Base-by-base conservation (phyloP, 139 green algal species). In the Diplosphaera chodatii region DNA sequence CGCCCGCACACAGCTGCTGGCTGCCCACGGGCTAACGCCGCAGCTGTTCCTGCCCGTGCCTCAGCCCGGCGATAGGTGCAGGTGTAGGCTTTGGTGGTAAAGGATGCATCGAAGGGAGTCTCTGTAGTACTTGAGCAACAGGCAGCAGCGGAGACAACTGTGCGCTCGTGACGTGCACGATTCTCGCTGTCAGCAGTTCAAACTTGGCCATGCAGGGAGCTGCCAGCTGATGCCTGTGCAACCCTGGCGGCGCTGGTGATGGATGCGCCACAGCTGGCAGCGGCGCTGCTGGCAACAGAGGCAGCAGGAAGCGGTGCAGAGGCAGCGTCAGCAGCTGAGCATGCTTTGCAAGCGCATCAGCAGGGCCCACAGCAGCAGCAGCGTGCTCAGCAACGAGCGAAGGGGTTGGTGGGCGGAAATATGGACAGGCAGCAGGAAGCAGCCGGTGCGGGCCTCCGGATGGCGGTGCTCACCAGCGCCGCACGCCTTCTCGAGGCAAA, bases 381-480 rank as follows among this genome's bases (percentile, higher is more conserved):
- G 22, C 10, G 55, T 8, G 23, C n/a, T n/a, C n/a, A n/a, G 55
- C 55, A 28, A 28, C 23, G 5, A n/a, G 59, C 59, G 21, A n/a
- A 25, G 8, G 59, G 13, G 18, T 25, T n/a, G n/a, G n/a, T n/a
- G n/a, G n/a, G n/a, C 48, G 18, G 48, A 23, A 25, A 18, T 18
- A 59, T 10, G 48, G 48, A 18, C 48, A 25, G 48, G 48, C 48
- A 59, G 48, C 48, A 23, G n/a, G 71, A 70, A 73, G 77, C 82
- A 15, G 74, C 83, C 69, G 25, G 27, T 8, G 69, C 82, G 27
- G 87, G 85, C 0, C 48, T 86, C 77, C 74, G 80, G 27, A 88
- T 95, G 84, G 88, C 87, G 15, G 77, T 85, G 68, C 63, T 90
- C 6, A 92, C 83, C 16, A 88, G 89, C 0, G 80, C 92, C 27